Conservation (phyloP, 768 basidiomycete genomes). For the Coprinopsis cinerea region DNA sequence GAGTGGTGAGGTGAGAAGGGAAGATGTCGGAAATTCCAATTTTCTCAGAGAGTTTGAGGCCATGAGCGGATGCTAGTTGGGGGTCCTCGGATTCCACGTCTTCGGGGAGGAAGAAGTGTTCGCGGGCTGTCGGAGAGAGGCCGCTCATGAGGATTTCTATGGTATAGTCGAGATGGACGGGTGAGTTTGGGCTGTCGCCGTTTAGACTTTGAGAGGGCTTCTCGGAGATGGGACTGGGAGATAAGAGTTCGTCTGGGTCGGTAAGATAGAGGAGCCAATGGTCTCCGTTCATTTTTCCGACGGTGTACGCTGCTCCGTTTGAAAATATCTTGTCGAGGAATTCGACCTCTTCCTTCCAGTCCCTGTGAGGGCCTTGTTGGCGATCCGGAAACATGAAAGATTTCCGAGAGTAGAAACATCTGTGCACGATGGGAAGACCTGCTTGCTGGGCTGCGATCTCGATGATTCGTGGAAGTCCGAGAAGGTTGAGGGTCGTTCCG, state of each 20-base stretch:
- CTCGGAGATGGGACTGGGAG: constrained; percentile 14
- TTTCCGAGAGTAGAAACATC: constrained; percentile 97
- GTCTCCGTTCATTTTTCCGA: constrained; percentile 97
- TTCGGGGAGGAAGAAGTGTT: constrained; percentile 61
- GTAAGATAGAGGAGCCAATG: constrained; percentile 98
- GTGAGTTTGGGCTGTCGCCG: constrained; percentile 11
- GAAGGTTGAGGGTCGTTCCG: constrained; percentile 95
- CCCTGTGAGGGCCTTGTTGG: constrained; percentile 85
- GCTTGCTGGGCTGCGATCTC: constrained; percentile 79
- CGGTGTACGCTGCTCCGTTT: constrained; percentile 88
- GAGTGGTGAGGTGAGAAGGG: constrained; percentile 66
- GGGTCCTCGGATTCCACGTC: constrained; percentile 25
- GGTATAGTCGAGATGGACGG: constrained; percentile 71
- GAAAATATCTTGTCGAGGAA: constrained; percentile 88
- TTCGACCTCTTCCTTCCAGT: constrained; percentile 90
- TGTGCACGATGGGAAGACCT: constrained; percentile 64
- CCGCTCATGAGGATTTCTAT: constrained; percentile 98
- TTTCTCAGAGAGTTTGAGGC: constrained; percentile 54
- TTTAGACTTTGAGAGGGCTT: not conserved
- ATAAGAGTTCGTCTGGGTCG: constrained; percentile 35
- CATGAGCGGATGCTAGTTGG: constrained; percentile 43
- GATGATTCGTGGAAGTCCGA: constrained; percentile 91
- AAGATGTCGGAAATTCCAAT: constrained; percentile 83
- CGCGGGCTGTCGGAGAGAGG: constrained; percentile 68
- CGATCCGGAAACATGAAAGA: constrained; percentile 99